Evolutionary conservation across 371 early-diverging fungal genomes (phyloP), one percentile per base, ranked within the genome.

Genomic region (Blakeslea trispora): DNA sequence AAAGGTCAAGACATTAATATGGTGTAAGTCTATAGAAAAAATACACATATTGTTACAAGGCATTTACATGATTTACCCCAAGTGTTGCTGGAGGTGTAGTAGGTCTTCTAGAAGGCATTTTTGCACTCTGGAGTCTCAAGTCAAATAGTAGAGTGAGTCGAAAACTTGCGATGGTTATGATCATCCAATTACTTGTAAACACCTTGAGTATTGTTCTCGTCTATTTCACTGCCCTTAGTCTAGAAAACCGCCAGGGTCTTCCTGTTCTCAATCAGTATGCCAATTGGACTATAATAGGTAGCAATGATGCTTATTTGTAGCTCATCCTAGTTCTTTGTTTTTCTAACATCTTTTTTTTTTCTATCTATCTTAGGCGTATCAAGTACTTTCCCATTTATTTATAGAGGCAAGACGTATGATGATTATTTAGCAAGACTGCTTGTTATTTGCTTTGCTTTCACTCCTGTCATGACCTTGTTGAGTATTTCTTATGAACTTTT

Each of bases 401-500:
- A 89, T 48, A 82, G 88, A 23, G 77, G 80, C 1, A 60, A 71
- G 1, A 64, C 83, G 23, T 49, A 81, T 23, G 90, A 91, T 52
- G 91, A 94, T 62, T 94, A 83, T 55, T 64, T 92, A 35, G 72
- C 88, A 35, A 86, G 95, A 13, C 77, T 97, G 39, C 75, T 88
- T 6, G 75, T 84, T 11, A 88, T 97, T 43, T 94, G 87, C 55
- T 73, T 94, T 42, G 83, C 94, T 5, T 95, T 95, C 80, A 91
- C 91, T 5, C 91, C 95, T 15, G 75, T 88, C n/a, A 93, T 93
- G 69, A 79, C 90, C 18, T 66, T 95, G 45, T 77, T 97, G n/a
- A 91, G 91, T 55, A 84, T 92, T 6, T 93, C 95, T 45, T 91
- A 90, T 58, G 97, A 97, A 63, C 75, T 88, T 34, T 66, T 95